Conservation (phyloP, 495 filamentous ascomycete genomes). For the Penicillium paxilli region DNA sequence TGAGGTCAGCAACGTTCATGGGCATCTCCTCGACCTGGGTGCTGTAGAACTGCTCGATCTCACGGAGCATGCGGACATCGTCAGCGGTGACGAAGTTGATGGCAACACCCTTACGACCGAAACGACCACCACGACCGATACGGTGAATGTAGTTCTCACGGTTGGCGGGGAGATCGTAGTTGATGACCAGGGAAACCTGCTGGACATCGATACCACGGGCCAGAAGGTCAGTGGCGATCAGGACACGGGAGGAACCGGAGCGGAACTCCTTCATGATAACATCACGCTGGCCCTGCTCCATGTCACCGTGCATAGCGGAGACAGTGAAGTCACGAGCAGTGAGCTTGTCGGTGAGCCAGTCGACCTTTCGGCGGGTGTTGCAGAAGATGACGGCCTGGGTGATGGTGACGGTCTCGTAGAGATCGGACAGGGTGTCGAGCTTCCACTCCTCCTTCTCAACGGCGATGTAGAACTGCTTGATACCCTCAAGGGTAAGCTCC, state of each 20-base stretch:
- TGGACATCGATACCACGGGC: conserved; percentile 99
- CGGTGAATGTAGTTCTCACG: conserved; percentile 99
- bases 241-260: conserved; percentile 92
- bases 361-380: conserved; percentile 99
- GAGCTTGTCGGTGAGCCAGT: conserved; percentile 99
- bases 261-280: conserved; percentile 99
- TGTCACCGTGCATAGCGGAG: conserved; percentile 98
- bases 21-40: conserved; percentile 65
- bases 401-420: conserved; percentile 99
- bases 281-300: conserved; percentile 96
- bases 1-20: conserved; percentile 62
- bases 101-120: conserved; percentile 99
- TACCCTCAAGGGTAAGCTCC: conserved; percentile 97
- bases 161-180: conserved; percentile 98
- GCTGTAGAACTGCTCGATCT: conserved; percentile 79
- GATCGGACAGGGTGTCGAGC: conserved; percentile 95
- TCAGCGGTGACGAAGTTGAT: conserved; percentile 99
- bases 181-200: conserved; percentile 99
- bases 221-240: conserved; percentile 96
- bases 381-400: conserved; percentile 99
- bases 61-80: conserved; percentile 98
- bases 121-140: conserved; percentile 97
- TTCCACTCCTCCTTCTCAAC: conserved; percentile 99
- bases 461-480: conserved; percentile 99
- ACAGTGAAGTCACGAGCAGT: conserved; percentile 97